Evolutionary conservation across 495 filamentous ascomycete genomes (phyloP), one percentile per base, ranked within the genome.

Genomic region (Penicillium riverlandense): DNA sequence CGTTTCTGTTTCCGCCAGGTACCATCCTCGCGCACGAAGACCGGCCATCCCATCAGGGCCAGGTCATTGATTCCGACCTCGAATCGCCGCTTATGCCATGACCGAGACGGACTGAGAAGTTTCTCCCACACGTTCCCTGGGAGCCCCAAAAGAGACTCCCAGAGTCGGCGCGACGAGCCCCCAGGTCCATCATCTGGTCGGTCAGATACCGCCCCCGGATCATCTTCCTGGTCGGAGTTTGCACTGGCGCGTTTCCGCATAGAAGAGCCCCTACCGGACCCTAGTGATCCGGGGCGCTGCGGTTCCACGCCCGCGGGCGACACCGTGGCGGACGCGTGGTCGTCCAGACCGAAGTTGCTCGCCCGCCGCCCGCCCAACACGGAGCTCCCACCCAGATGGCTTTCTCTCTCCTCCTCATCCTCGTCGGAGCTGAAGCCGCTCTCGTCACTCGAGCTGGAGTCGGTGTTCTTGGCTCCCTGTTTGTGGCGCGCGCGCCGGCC

Each of bases 1-100:
- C 69, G 57, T 36, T 61, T 65, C 63, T 79, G 76, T 70, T 90
- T 95, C 62, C 79, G 79, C 92, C 92, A 97, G 35, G 70, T 68
- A 1, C 90, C 92, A 67, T 94, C 90, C 45, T 88, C 83, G 6
- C 83, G 78, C 34, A 92, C 82, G 59, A 90, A 91, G 32, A 95
- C 79, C 11, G 92, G 92, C 67, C 85, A 87, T 2, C 90, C 86
- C 7, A 96, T 74, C 57, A 92, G 95, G 36, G 83, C 80, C 37
- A 92, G 65, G 45, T 86, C 85, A 54, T 96, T 89, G 6, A 97
- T 71, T 4, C 82, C 84, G 39, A 96, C 71, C 58, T 96, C 89
- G 57, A 96, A 96, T 11, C 82, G 80, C 47, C 79, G 79, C 68
- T 92, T 91, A 57, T 95, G 86, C 66, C 83, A 90, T n/a, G 80